A percentile compares a stretch with the other conserved stretches of the same genome.
These are phyloP conservation scores for Colletotrichum tabaci DNA, from an alignment of 2,329 filamentous ascomycete genomes.

Conservation along the genomic window DNA sequence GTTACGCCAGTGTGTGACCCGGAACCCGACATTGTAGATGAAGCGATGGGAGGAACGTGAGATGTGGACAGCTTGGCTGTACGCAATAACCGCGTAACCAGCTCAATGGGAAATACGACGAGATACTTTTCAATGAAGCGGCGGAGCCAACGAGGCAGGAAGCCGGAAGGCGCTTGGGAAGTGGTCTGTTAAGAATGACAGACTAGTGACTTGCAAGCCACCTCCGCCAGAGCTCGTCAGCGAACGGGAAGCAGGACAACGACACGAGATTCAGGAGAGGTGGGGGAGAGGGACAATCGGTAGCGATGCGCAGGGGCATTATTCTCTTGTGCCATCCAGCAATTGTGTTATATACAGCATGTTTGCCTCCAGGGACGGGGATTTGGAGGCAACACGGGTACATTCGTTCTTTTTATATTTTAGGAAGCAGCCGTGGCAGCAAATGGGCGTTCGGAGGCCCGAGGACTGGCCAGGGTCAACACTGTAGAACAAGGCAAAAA, in stretches of 20 bases:
- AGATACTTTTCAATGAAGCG: background rate
- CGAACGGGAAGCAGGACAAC: background rate
- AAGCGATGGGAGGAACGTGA: constrained; percentile 39
- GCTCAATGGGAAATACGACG: background rate
- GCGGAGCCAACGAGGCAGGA: background rate
- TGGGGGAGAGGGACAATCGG: background rate
- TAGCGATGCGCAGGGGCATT: constrained; percentile 19
- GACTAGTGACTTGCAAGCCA: constrained; percentile 34
- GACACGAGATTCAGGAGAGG: background rate
- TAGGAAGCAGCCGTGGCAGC: constrained; percentile 10
- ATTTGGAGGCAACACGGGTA: constrained; percentile 1
- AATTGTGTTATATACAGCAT: constrained; percentile 18
- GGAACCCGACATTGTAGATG: constrained; percentile 45
- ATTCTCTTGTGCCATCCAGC: constrained; percentile 18
- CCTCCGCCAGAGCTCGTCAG: background rate
- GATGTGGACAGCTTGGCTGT: background rate
- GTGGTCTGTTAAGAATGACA: constrained; percentile 26
- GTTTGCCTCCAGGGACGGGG: background rate
- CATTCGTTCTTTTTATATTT: constrained; percentile 15
- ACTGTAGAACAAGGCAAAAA: constrained; percentile 38
- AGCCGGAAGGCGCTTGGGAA: constrained; percentile 29
- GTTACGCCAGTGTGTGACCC: constrained; percentile 47
- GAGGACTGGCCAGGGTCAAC: constrained; percentile 25
- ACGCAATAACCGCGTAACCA: background rate
- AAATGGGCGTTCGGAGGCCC: constrained; percentile 34